Evolutionary conservation across 208 protist genomes (phyloP).

Genomic region (Leptomonas pyrrhocoris): DNA sequence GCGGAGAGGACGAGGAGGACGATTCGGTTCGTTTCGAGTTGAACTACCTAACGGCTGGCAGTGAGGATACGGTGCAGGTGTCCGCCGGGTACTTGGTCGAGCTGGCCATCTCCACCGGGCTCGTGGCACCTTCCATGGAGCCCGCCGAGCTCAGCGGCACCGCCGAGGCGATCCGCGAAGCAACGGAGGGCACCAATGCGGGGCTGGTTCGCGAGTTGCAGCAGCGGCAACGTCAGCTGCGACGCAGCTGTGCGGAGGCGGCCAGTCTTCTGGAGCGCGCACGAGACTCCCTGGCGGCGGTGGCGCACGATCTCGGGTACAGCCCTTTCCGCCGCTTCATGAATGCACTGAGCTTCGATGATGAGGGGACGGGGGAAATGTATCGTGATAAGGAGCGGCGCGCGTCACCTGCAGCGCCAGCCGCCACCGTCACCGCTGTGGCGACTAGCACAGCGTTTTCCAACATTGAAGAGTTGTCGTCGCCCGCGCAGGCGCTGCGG

Average conservation of each 20-base stretch:
- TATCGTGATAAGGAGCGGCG: too few species aligned
- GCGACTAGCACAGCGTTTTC: conserved; percentile 17
- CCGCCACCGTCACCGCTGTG: not conserved
- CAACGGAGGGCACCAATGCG: not conserved
- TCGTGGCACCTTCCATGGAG: conserved; percentile 28
- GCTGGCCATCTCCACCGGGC: conserved; percentile 31
- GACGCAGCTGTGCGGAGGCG: conserved; percentile 11
- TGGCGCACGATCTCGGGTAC: conserved; percentile 28
- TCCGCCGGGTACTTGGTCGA: conserved; percentile 25
- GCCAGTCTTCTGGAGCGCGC: conserved; percentile 26
- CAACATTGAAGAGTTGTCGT: conserved; percentile 43
- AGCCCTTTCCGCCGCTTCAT: not conserved
- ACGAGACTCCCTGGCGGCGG: conserved; percentile 25
- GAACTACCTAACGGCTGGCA: conserved; percentile 8
- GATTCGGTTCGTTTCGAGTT: conserved; percentile 4
- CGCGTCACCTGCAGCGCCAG: too few species aligned
- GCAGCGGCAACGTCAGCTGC: conserved; percentile 20
- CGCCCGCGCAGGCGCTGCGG: conserved; percentile 28
- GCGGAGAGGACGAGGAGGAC: not conserved
- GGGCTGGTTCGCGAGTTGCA: not conserved
- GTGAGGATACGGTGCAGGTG: conserved; percentile 29
- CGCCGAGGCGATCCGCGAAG: conserved; percentile 7
- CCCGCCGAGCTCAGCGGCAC: conserved; percentile 15
- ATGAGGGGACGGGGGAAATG: too few species aligned
- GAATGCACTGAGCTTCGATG: not conserved